phyloP scores from a whole-genome alignment of 179 eudicot species.

The Nepenthes alata region DNA sequence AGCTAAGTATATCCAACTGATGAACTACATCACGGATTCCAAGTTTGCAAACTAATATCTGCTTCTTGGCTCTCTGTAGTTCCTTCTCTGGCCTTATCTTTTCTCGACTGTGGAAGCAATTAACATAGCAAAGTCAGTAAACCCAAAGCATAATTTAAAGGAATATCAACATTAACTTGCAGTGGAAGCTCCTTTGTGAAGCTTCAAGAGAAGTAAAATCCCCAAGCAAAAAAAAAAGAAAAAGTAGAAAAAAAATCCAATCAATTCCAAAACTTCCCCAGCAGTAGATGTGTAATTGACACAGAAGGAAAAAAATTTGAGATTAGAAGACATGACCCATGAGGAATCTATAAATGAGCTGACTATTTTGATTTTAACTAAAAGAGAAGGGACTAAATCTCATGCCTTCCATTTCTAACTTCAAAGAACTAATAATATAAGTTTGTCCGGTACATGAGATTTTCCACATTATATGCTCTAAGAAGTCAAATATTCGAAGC shows the following conservation, averaged over 20 bases:
- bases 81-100: constrained; percentile 86
- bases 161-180: not conserved
- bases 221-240: too few relatives aligned
- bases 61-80: constrained; percentile 72
- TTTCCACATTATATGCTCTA: too few relatives aligned
- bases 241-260: not conserved
- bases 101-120: constrained; percentile 54
- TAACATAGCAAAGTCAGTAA: not conserved
- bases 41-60: constrained; percentile 79
- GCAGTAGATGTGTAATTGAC: too few relatives aligned
- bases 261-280: not conserved
- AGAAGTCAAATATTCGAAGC: too few relatives aligned
- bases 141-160: not conserved
- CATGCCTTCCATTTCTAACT: too few relatives aligned
- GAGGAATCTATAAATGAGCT: too few relatives aligned
- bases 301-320: too few relatives aligned
- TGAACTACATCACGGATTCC: constrained; percentile 80
- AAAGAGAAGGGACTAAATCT: too few relatives aligned
- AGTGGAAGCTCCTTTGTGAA: not conserved
- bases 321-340: too few relatives aligned
- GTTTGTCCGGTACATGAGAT: too few relatives aligned
- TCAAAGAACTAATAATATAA: too few relatives aligned
- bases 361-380: too few relatives aligned
- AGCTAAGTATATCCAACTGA: constrained; percentile 73
- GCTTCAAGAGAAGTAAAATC: not conserved